Conservation (phyloP, 176 grass and related monocot species). For the Metroxylon sagu region DNA sequence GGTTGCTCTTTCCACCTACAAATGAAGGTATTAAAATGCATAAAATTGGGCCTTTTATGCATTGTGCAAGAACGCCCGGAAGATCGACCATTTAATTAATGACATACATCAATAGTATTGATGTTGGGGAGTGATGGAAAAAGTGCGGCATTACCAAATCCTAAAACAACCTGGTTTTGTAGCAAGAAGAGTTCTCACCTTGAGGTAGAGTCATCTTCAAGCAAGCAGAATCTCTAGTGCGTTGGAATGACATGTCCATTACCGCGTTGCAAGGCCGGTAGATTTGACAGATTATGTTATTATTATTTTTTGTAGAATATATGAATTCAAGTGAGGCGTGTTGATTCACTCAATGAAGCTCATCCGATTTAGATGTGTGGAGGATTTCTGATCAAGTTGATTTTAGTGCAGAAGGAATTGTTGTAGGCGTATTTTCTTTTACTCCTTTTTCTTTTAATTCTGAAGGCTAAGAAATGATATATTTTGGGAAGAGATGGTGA, state of each 20-base stretch:
- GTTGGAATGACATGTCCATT: constrained; percentile 20
- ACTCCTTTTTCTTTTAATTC: too few species aligned
- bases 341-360: too few species aligned
- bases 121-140: constrained; percentile 45
- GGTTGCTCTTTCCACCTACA: constrained; percentile 27
- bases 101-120: constrained; percentile 42
- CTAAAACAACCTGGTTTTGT: constrained; percentile 54
- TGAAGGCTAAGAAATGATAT: too few species aligned
- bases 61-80: constrained; percentile 61
- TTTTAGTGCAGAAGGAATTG: too few species aligned
- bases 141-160: constrained; percentile 32
- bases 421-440: too few species aligned
- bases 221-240: constrained; percentile 34
- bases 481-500: too few species aligned
- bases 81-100: constrained; percentile 47
- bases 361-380: too few species aligned
- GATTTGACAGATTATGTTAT: too few species aligned
- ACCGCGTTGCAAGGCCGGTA: constrained; percentile 54
- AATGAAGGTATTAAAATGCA: constrained; percentile 45
- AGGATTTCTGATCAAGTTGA: too few species aligned
- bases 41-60: constrained; percentile 41
- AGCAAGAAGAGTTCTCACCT: constrained; percentile 31
- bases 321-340: too few species aligned
- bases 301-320: too few species aligned
- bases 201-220: constrained; percentile 39